Evolutionary conservation across 371 early-diverging fungal genomes (phyloP).

Genomic region (Lichtheimia ornata): DNA sequence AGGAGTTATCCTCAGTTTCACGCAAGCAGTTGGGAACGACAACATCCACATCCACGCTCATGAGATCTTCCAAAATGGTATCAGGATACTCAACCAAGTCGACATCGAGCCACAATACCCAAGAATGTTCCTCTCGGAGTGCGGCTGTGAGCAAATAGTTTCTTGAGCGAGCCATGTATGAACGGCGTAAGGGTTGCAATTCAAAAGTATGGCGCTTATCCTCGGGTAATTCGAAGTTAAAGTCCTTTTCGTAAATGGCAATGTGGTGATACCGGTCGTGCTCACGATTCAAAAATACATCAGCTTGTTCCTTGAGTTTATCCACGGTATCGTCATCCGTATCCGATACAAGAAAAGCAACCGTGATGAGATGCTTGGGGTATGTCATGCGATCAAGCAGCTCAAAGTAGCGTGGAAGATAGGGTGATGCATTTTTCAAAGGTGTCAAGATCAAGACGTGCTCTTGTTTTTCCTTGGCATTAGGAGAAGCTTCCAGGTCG

Average conservation of each 20-base stretch:
- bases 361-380: slow-evolving; percentile 54
- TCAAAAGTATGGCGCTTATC: slow-evolving; percentile 52
- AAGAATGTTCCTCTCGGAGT: slow-evolving; percentile 48
- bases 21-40: slow-evolving; percentile 62
- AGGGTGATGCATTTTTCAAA: slow-evolving; percentile 56
- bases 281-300: slow-evolving; percentile 19
- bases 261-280: slow-evolving; percentile 47
- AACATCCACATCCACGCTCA: slow-evolving; percentile 54
- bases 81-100: slow-evolving; percentile 59
- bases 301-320: slow-evolving; percentile 37
- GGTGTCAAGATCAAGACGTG: slow-evolving; percentile 58
- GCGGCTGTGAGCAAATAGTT: slow-evolving; percentile 57
- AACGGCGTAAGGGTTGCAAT: slow-evolving; percentile 52
- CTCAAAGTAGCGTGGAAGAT: slow-evolving; percentile 60
- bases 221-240: slow-evolving; percentile 54
- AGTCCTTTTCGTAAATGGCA: slow-evolving; percentile 59
- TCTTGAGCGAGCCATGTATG: slow-evolving; percentile 61
- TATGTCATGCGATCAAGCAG: slow-evolving; percentile 53
- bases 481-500: slow-evolving; percentile 18
- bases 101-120: slow-evolving; percentile 67
- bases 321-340: slow-evolving; percentile 53
- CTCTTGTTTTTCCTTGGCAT: slow-evolving; percentile 29
- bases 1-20: slow-evolving; percentile 41
- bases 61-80: slow-evolving; percentile 55
- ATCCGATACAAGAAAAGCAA: slow-evolving; percentile 63